Conservation (phyloP, 2,329 filamentous ascomycete genomes). For the Geosmithia putterillii region DNA sequence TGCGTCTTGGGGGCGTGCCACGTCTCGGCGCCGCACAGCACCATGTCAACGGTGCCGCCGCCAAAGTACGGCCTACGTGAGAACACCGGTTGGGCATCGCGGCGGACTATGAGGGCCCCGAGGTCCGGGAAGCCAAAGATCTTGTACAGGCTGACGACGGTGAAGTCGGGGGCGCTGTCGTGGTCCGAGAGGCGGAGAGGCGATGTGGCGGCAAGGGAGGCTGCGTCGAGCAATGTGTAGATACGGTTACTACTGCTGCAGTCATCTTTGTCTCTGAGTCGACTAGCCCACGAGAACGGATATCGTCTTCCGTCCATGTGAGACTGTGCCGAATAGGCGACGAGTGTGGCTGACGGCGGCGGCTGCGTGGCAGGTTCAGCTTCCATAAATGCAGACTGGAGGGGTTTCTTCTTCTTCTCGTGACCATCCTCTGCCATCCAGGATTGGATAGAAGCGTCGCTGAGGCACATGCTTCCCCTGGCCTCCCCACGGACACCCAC, state of each 20-base stretch:
- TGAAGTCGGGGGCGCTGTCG: slow-evolving; percentile 64
- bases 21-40: slow-evolving; percentile 60
- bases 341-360: slow-evolving; percentile 28
- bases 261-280: slow-evolving; percentile 32
- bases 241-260: slow-evolving; percentile 14
- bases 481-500: slow-evolving; percentile 71
- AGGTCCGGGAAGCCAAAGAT: slow-evolving; percentile 96
- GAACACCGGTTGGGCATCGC: slow-evolving; percentile 52
- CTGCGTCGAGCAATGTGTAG: slow-evolving; percentile 73
- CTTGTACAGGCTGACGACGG: slow-evolving; percentile 83
- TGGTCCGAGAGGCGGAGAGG: slow-evolving; percentile 57
- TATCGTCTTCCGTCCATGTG: slow-evolving; percentile 79
- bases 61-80: slow-evolving; percentile 71
- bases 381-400: too few relatives aligned
- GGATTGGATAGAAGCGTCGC: slow-evolving; percentile 46
- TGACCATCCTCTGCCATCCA: slow-evolving; percentile 43
- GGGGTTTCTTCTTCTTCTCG: background rate
- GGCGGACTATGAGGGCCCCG: slow-evolving; percentile 72
- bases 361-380: too few relatives aligned
- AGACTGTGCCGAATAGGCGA: slow-evolving; percentile 84
- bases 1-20: slow-evolving; percentile 72
- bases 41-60: slow-evolving; percentile 87
- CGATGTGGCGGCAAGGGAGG: slow-evolving; percentile 67
- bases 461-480: slow-evolving; percentile 50
- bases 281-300: slow-evolving; percentile 55